Percentiles rank a stretch among this genome's conserved stretches.
Evolutionary conservation across 306 rosid genomes (phyloP).

Genomic region (Herpetospermum pedunculosum): DNA sequence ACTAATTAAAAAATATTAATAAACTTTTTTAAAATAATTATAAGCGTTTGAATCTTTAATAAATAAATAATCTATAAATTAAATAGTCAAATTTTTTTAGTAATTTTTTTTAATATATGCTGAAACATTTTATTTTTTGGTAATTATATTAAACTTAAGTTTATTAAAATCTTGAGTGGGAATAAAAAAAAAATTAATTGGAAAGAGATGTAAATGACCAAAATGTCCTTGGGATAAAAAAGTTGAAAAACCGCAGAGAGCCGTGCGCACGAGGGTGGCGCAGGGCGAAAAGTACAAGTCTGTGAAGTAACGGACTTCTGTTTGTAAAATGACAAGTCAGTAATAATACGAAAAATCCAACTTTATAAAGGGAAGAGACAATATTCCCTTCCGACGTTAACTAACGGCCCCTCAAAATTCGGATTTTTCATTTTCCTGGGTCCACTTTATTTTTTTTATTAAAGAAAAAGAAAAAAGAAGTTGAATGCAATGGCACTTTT

Average conservation of each 20-base stretch:
- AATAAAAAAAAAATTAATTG: background rate
- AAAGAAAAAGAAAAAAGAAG: background rate
- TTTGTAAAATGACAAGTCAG: background rate
- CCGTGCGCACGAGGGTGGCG: constrained; percentile 4
- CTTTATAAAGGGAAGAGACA: background rate
- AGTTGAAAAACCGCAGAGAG: background rate
- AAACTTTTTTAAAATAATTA: no score
- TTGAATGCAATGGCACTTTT: background rate
- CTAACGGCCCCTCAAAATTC: background rate
- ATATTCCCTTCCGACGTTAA: background rate
- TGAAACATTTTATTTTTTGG: no score
- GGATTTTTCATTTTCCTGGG: background rate
- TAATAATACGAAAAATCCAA: background rate
- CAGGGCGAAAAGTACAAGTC: background rate
- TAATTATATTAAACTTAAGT: background rate
- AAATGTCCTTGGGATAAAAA: background rate
- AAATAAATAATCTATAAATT: no score
- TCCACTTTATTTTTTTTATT: background rate
- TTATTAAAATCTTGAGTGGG: background rate
- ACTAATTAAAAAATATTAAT: no score
- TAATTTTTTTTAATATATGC: no score
- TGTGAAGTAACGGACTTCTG: constrained; percentile 3
- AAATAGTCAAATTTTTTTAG: no score
- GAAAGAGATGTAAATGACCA: background rate
- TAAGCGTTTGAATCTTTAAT: no score